Base-by-base conservation (phyloP, 208 protist species). In the Acanthamoeba rhysodes region DNA sequence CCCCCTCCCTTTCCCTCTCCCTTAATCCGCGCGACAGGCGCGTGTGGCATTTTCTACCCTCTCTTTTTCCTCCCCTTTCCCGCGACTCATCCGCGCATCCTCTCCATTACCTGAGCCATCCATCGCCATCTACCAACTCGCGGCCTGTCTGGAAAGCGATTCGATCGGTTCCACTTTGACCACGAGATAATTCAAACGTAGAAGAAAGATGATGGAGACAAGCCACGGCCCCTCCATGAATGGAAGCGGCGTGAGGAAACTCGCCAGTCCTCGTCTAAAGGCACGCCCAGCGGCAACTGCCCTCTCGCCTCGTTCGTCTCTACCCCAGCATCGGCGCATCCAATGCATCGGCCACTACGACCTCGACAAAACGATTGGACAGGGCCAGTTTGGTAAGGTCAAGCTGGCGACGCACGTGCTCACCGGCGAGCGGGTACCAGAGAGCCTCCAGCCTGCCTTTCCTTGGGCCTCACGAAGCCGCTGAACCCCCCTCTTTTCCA, bases 321-420 rank as follows among this genome's bases (percentile, higher is more conserved):
- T 87, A 32, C 78, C 41, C 0, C 85, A 92, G 27, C 85, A 92
- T 48, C 85, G 85, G 55, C 85, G 85, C 85, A 92, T 92, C 27
- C 85, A 94, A 55, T 94, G 74, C 55, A 85, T 94, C 37, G 91
- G 91, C 20, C 68, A 94, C n/a, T 94, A 94, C 59, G 72, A 94
- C n/a, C 91, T 94, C 29, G 91, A 94, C 50, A 94, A 94, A 68
- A 94, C 91, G 5, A 90, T 98, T 8, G 97, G 97, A 2, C 90
- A 97, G 34, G 97, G 97, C 20, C 94, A 93, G 14, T 98, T 97
- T 92, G 96, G 94, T 27, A 98, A 98, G 85, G 97, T 98, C 4
- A 96, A 96, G 59, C 34, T 97, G 29, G 97, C 93, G 2, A 97
- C 96, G 16, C 96, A 98, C 41, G 72, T 97, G 2, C 72, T 96